Base-by-base conservation (phyloP, 1,139 yeast species). In the Candida sp. region DNA sequence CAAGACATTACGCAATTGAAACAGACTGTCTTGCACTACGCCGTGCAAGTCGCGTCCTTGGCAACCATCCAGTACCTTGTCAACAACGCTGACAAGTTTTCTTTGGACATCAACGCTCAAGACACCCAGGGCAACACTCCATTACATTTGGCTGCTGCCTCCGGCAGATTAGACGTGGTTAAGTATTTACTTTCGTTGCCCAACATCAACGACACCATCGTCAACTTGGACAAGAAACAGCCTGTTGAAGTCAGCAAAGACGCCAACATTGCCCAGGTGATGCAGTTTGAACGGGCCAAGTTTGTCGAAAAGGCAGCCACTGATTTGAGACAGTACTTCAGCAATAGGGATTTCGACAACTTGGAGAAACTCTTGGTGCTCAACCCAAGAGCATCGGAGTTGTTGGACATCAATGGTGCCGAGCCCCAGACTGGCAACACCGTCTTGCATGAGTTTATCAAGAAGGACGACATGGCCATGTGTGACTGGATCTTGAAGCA, bases 341-440 rank as follows among this genome's bases (percentile, higher is more conserved):
- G 85, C 56, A 73, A 79, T 35, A 81, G 92, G 50, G 89, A 93
- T 61, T 86, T 86, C 57, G 77, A 77, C 3, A 79, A 77, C 32
- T 77, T 94, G 59, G 96, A 90, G 57, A 70, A 74, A 23, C 73
- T 94, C 31, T 73, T 93, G 55, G 77, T 85, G 3, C 54, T 63
- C 33, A 82, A 81, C 55, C 91, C 96, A 4, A 78, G 99, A 55
- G 96, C 96, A 12, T 76, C 84, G 17, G 94, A 92, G 58, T 73
- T 92, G 42, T 75, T 94, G 54, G 98, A 94, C 68, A 89, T 94
- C 58, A 94, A 96, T 66, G 98, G 98, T 7, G 86, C 90, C 43
- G 98, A 94, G 63, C 98, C 98, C 0, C 87, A 90, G 49, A 87
- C 97, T 0, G 98, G 98, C 1, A 90, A 90, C 61, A 92, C 98